Conservation (phyloP, 176 grass and related monocot species). For the Oryza meyeriana region DNA sequence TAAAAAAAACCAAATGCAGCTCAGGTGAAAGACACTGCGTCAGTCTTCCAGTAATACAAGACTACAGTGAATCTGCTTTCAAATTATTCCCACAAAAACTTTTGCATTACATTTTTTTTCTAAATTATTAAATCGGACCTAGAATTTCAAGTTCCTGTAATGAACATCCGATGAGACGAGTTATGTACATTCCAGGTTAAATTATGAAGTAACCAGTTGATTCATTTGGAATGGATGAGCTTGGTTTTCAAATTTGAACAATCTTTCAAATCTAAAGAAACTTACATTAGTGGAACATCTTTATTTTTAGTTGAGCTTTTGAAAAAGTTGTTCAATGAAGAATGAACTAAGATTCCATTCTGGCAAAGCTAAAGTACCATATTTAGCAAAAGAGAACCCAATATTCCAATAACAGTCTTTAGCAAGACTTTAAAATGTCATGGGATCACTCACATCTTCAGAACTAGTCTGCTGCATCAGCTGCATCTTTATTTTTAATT, state of each 20-base stretch:
- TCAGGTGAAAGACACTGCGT: not conserved
- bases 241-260: not conserved
- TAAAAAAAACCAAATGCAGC: not conserved
- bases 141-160: not conserved
- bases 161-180: not conserved
- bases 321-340: not conserved
- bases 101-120: not conserved
- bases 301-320: not conserved
- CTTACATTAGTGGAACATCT: not conserved
- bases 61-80: constrained; percentile 1
- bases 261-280: too few relatives aligned
- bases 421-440: too few relatives aligned
- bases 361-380: not conserved
- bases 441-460: too few relatives aligned
- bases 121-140: not conserved
- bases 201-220: not conserved
- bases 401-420: too few relatives aligned
- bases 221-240: not conserved
- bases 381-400: not conserved
- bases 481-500: too few relatives aligned
- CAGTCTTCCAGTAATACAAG: not conserved
- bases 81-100: not conserved
- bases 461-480: too few relatives aligned
- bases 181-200: not conserved
- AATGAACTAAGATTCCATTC: not conserved